Evolutionary conservation across 2,329 filamentous ascomycete species (phyloP).

Genomic region (Monilinia fructicola): DNA sequence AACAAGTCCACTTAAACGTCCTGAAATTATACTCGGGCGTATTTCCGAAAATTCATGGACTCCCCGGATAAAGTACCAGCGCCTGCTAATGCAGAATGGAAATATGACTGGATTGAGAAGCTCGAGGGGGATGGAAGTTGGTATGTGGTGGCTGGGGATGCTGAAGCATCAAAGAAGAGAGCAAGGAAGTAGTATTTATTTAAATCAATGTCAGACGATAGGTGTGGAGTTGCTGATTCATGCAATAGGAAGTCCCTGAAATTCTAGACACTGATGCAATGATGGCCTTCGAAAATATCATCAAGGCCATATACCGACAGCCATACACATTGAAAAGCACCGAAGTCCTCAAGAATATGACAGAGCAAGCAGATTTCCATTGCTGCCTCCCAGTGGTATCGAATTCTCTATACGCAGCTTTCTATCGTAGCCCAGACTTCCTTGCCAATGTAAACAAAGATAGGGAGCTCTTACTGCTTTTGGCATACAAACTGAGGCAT

Average conservation of each 20-base stretch:
- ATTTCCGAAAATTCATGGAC: conserved; percentile 26
- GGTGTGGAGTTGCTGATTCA: too few relatives aligned
- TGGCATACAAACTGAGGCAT: not conserved
- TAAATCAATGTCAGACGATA: too few relatives aligned
- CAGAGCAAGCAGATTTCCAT: not conserved
- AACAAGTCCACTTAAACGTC: conserved; percentile 23
- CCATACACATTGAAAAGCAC: not conserved
- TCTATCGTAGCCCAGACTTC: not conserved
- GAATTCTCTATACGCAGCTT: not conserved
- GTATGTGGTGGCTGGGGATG: not conserved
- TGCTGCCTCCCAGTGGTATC: not conserved
- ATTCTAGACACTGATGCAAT: not conserved
- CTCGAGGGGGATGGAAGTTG: not conserved
- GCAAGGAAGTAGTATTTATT: not conserved
- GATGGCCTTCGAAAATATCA: not conserved
- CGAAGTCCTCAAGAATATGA: not conserved
- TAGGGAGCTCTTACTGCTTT: not conserved
- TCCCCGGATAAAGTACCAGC: conserved; percentile 23
- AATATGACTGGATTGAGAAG: not conserved
- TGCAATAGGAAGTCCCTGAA: too few relatives aligned
- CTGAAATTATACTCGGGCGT: conserved; percentile 22
- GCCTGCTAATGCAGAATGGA: not conserved
- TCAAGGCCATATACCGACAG: not conserved
- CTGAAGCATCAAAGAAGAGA: too few relatives aligned
- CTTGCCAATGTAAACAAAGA: not conserved